Evolutionary conservation across 768 basidiomycete genomes (phyloP).

Genomic region (Suillus subaureus): DNA sequence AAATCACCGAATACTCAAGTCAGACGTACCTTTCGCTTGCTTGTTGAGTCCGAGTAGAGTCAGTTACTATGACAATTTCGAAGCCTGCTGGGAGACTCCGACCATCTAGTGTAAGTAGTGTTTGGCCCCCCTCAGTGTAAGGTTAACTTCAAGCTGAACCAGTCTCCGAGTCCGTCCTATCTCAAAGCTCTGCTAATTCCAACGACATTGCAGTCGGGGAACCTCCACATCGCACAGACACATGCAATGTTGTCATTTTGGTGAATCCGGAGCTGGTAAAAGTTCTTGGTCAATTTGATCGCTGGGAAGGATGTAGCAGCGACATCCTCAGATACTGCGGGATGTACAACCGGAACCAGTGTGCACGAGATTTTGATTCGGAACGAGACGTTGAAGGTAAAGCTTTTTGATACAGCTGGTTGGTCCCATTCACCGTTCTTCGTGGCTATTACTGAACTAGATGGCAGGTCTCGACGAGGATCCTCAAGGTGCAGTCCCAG

Average conservation of each 20-base stretch:
- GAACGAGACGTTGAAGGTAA: neutral
- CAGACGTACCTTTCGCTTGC: neutral
- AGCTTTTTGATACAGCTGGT: neutral
- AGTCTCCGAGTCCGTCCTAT: no score
- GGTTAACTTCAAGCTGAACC: no score
- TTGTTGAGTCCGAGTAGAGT: neutral
- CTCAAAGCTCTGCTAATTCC: neutral
- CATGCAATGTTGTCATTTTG: neutral
- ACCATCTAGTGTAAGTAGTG: neutral
- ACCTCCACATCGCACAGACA: neutral
- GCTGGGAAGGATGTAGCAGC: slow-evolving; percentile 15
- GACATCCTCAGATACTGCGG: neutral
- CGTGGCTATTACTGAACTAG: neutral
- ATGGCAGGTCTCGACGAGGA: slow-evolving; percentile 13
- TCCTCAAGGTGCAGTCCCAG: slow-evolving; percentile 26
- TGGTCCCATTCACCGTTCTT: neutral
- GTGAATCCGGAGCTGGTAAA: neutral
- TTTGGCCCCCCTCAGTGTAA: no score
- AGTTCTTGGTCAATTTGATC: slow-evolving; percentile 8
- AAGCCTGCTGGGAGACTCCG: neutral
- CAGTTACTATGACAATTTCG: neutral
- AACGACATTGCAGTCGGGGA: neutral
- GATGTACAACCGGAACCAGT: neutral
- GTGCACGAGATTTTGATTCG: no score
- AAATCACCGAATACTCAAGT: neutral